Percentiles rank a stretch among this genome's conserved stretches.
Conservation (phyloP, 305 asterid genomes). For the Ajuga reptans region DNA sequence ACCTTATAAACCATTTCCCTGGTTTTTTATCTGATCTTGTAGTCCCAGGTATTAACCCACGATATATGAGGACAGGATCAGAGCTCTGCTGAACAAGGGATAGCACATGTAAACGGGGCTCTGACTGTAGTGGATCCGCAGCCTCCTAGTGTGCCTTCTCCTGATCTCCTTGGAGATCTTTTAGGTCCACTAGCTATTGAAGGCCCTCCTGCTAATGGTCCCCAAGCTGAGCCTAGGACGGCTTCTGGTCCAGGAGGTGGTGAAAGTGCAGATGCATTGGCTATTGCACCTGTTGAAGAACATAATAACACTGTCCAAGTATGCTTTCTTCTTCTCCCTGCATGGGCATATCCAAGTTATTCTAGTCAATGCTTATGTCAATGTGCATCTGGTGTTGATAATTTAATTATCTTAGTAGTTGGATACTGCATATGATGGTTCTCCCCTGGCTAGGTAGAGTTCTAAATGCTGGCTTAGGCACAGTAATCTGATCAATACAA, state of each 20-base stretch:
- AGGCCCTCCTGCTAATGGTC: constrained; percentile 48
- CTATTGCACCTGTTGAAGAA: constrained; percentile 71
- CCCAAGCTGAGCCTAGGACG: constrained; percentile 41
- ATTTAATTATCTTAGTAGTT: not conserved
- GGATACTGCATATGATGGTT: not conserved
- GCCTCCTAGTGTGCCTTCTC: constrained; percentile 56
- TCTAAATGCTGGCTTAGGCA: not conserved
- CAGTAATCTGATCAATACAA: not conserved
- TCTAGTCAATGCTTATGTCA: not conserved
- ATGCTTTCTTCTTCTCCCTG: constrained; percentile 20
- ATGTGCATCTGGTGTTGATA: constrained; percentile 6
- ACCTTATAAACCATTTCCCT: not conserved
- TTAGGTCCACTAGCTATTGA: constrained; percentile 84
- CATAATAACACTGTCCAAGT: constrained; percentile 67
- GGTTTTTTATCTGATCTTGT: constrained; percentile 8
- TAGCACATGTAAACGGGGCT: constrained; percentile 66
- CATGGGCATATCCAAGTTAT: not conserved
- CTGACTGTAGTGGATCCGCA: constrained; percentile 78
- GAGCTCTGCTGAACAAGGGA: constrained; percentile 39
- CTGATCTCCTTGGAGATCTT: constrained; percentile 93
- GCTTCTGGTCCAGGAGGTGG: constrained; percentile 34
- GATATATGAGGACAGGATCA: constrained; percentile 35
- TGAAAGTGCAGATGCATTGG: constrained; percentile 47
- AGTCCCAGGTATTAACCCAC: constrained; percentile 16
- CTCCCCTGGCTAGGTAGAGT: not conserved